Evolutionary conservation across 1,284 basidiomycete genomes (phyloP).

Genomic region (Sporisorium scitamineum): DNA sequence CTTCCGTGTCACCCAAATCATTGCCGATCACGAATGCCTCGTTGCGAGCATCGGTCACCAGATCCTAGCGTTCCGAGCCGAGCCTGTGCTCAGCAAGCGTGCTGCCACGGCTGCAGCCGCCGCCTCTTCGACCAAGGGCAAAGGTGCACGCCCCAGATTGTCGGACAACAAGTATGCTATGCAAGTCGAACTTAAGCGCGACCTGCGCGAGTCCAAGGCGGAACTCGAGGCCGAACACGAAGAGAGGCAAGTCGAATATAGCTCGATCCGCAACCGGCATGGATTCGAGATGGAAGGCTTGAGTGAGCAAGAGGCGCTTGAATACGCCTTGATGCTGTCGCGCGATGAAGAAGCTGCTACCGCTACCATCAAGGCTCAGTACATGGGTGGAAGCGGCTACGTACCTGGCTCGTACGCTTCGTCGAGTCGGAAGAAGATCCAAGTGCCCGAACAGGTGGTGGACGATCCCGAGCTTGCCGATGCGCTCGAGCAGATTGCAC

Average conservation of each 20-base stretch:
- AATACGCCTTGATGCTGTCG: conserved; percentile 86
- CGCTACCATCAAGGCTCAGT: conserved; percentile 8
- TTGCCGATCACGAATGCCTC: conserved; percentile 76
- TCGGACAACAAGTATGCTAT: conserved; percentile 50
- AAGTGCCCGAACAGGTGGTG: conserved; percentile 20
- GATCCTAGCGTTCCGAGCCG: conserved; percentile 79
- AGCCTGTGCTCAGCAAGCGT: conserved; percentile 69
- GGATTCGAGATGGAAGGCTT: conserved; percentile 76
- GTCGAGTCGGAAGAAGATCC: conserved; percentile 19
- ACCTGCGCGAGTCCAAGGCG: conserved; percentile 55
- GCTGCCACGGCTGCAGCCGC: conserved; percentile 26
- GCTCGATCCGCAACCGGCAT: conserved; percentile 69
- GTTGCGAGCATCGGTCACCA: conserved; percentile 77
- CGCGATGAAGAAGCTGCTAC: conserved; percentile 77
- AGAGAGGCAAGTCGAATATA: conserved; percentile 75
- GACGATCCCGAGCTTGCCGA: conserved; percentile 55
- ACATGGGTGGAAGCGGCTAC: conserved; percentile 28
- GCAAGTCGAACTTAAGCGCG: conserved; percentile 58
- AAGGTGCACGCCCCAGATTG: conserved; percentile 17
- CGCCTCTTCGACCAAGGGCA: conserved; percentile 16
- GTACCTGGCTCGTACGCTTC: conserved; percentile 34
- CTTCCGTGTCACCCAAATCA: conserved; percentile 76
- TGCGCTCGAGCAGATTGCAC: conserved; percentile 56
- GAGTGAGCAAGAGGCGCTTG: conserved; percentile 81
- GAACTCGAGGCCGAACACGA: conserved; percentile 75